Percentiles rank a stretch among this genome's conserved stretches.
Conservation (phyloP, 2,329 filamentous ascomycete genomes). For the Penicillium griseofulvum region DNA sequence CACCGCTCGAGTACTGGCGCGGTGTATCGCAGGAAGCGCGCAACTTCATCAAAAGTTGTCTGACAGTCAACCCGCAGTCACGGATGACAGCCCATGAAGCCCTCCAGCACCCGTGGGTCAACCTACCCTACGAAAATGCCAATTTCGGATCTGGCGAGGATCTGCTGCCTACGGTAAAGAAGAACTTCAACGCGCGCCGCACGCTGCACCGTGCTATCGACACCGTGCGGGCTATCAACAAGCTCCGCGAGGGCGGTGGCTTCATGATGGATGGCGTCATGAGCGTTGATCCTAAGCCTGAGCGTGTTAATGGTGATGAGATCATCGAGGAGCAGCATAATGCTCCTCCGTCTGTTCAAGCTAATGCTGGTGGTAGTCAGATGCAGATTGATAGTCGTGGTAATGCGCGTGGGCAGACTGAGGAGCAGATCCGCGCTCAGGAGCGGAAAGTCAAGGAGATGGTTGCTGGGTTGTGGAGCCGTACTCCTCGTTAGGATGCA, state of each 20-base stretch:
- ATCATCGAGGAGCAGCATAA: slow-evolving; percentile 38
- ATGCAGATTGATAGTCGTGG: slow-evolving; percentile 60
- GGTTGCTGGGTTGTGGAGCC: slow-evolving; percentile 56
- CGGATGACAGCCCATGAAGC: slow-evolving; percentile 89
- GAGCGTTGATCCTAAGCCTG: slow-evolving; percentile 55
- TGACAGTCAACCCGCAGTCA: slow-evolving; percentile 82
- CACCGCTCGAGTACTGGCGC: slow-evolving; percentile 93
- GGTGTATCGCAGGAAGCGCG: slow-evolving; percentile 82
- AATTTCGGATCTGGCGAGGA: slow-evolving; percentile 48
- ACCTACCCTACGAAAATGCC: slow-evolving; percentile 51
- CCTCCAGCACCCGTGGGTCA: slow-evolving; percentile 64
- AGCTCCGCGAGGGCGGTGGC: slow-evolving; percentile 60
- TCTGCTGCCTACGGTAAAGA: slow-evolving; percentile 64
- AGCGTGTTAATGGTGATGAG: slow-evolving; percentile 45
- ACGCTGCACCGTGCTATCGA: slow-evolving; percentile 67
- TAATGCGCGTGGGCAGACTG: slow-evolving; percentile 60
- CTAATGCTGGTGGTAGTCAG: slow-evolving; percentile 4
- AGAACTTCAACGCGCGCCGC: slow-evolving; percentile 66
- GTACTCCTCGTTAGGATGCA: slow-evolving; percentile 25
- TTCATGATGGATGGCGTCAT: slow-evolving; percentile 63
- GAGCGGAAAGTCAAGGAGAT: slow-evolving; percentile 59
- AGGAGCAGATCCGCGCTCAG: slow-evolving; percentile 61
- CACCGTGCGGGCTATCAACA: slow-evolving; percentile 66
- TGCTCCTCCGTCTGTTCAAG: slow-evolving; percentile 14
- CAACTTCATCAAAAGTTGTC: slow-evolving; percentile 86